Conservation (phyloP, 805 yeast genomes). For the Suhomyces xylopsoci region DNA sequence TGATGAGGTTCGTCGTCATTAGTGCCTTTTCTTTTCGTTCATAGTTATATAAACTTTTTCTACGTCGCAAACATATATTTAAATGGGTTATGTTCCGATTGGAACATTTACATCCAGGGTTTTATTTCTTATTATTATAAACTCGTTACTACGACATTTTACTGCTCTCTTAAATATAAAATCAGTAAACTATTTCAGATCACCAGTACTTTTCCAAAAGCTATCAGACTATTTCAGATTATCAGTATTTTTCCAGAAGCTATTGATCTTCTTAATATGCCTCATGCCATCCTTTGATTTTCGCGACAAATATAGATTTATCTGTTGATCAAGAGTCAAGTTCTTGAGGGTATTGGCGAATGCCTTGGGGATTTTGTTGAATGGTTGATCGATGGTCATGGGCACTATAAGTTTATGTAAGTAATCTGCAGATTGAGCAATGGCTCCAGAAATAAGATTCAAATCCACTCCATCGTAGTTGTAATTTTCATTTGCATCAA, state of each 20-base stretch:
- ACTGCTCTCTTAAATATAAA: neutral
- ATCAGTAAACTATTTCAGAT: neutral
- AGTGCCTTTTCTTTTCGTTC: neutral
- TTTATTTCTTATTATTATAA: neutral
- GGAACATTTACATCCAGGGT: neutral
- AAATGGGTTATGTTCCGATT: neutral
- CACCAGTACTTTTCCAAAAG: conserved; percentile 14
- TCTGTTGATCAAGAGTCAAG: conserved; percentile 17
- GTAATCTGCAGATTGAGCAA: conserved; percentile 6
- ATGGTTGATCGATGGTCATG: neutral
- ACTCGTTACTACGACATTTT: neutral
- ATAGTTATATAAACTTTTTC: neutral
- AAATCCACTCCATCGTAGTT: conserved; percentile 37
- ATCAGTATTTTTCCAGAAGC: conserved; percentile 13
- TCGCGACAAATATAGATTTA: conserved; percentile 5
- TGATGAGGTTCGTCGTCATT: neutral
- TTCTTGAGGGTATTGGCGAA: conserved; percentile 1
- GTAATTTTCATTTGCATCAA: conserved; percentile 53
- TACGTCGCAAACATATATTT: neutral
- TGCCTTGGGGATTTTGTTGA: neutral
- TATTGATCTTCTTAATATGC: conserved; percentile 11
- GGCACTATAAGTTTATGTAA: conserved; percentile 9
- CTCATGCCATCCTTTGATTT: neutral
- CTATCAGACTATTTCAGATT: conserved; percentile 1
- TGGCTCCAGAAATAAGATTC: conserved; percentile 25